Base-by-base conservation (phyloP, 106 monocot species). In the Posidonia australis region DNA sequence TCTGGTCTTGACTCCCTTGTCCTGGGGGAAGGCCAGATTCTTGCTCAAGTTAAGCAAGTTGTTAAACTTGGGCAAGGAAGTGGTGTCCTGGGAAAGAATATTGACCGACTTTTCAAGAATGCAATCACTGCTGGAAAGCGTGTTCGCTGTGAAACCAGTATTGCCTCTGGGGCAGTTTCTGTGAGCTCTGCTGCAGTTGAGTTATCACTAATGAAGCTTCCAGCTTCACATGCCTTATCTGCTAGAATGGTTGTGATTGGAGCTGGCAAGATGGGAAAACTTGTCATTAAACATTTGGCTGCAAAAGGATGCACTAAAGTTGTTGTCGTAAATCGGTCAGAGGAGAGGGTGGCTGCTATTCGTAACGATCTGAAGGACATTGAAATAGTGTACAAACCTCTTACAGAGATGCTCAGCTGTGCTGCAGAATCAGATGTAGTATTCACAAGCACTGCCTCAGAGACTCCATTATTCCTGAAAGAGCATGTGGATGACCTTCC, bases 181-280 rank as follows among this genome's bases (percentile, higher is more conserved):
- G 90, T 96, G 27, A 96, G 96, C 72, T 96, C 96, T 16, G 96
- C 96, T 27, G 96, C 96, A 17, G 96, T 96, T 20, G 96, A 96
- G 60, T 58, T 96, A 71, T 86, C 90, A 17, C 72, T 96, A 14
- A 89, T 89, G 87, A 96, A 96, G 68, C 86, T 96, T 51, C 96
- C 96, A 44, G 74, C 68, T 14, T 63, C 80, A 9, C 44, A 80
- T 16, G 23, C 78, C 21, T 5, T 69, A 0, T 77, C 84, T n/a
- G 90, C 90, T 4, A 75, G 84, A 51, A 96, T 96, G 90, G 77
- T 96, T 24, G 46, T 96, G 58, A 73, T 96, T 14, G 96, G 96
- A 31, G 96, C 96, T 4, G 96, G 96, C 47, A 96, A 96, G 74
- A 96, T 96, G 96, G 96, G 96, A 22, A 96, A 84, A 58, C 86